phyloP scores from a whole-genome alignment of 805 yeast species.

The Metschnikowia arizonensis region DNA sequence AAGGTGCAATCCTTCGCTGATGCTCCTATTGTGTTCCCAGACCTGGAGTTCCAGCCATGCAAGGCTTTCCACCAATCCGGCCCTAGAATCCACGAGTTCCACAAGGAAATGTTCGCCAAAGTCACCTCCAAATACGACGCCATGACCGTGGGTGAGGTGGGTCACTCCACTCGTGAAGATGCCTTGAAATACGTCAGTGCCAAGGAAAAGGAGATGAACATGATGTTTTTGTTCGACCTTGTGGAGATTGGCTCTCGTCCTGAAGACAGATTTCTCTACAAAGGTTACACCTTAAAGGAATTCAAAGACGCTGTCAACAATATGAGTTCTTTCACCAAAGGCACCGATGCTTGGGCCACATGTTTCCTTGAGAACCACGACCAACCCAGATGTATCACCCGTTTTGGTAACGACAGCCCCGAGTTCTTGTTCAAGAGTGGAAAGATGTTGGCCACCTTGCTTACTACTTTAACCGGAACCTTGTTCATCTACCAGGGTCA shows the following conservation, averaged over 20 bases:
- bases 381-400: slow-evolving; percentile 50
- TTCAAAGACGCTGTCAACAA: slow-evolving; percentile 38
- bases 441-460: slow-evolving; percentile 46
- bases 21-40: slow-evolving; percentile 45
- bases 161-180: slow-evolving; percentile 39
- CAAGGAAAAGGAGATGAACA: slow-evolving; percentile 36
- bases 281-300: slow-evolving; percentile 33
- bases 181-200: slow-evolving; percentile 43
- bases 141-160: slow-evolving; percentile 58
- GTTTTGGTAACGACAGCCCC: slow-evolving; percentile 43
- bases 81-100: slow-evolving; percentile 56
- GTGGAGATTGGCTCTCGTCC: slow-evolving; percentile 37
- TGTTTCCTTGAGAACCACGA: slow-evolving; percentile 56
- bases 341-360: slow-evolving; percentile 55
- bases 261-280: slow-evolving; percentile 32
- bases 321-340: slow-evolving; percentile 39
- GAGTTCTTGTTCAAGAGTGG: slow-evolving; percentile 37
- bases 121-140: slow-evolving; percentile 45
- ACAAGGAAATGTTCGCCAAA: slow-evolving; percentile 45
- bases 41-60: slow-evolving; percentile 38
- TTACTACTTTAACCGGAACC: slow-evolving; percentile 49
- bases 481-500: slow-evolving; percentile 58
- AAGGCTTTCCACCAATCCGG: slow-evolving; percentile 37
- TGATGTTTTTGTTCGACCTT: slow-evolving; percentile 36
- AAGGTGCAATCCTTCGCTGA: slow-evolving; percentile 45